Evolutionary conservation across 1,139 yeast genomes (phyloP).

Genomic region (Taiozyma sp.): DNA sequence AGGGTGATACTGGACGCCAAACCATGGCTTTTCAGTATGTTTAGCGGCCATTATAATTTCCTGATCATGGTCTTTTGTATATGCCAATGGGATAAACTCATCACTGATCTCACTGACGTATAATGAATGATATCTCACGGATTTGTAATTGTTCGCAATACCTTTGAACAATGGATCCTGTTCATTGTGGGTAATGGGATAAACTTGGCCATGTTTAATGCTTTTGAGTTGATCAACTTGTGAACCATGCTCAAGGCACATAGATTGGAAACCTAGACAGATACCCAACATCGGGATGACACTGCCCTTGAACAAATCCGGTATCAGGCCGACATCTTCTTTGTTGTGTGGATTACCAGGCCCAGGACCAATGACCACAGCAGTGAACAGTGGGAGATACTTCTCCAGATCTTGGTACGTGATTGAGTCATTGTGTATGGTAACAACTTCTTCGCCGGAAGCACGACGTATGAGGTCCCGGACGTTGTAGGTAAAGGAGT

Average conservation of each 20-base stretch:
- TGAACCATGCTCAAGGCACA: conserved; percentile 66
- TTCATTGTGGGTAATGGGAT: conserved; percentile 36
- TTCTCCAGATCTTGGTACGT: conserved; percentile 32
- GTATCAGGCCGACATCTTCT: conserved; percentile 73
- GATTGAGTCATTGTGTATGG: conserved; percentile 73
- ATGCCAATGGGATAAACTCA: conserved; percentile 50
- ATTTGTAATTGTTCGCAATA: conserved; percentile 41
- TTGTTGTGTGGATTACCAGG: conserved; percentile 79
- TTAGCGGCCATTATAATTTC: conserved; percentile 72
- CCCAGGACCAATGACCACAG: conserved; percentile 91
- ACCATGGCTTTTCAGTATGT: conserved; percentile 61
- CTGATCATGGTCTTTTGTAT: conserved; percentile 33
- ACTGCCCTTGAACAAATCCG: conserved; percentile 21
- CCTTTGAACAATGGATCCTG: conserved; percentile 33
- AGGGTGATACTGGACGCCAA: conserved; percentile 96
- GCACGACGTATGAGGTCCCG: conserved; percentile 54
- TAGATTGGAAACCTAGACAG: conserved; percentile 87
- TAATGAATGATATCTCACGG: conserved; percentile 88
- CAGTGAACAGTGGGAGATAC: conserved; percentile 50
- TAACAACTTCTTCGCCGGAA: conserved; percentile 51
- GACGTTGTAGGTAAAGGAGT: conserved; percentile 86
- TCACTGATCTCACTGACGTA: conserved; percentile 38
- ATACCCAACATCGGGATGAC: conserved; percentile 77
- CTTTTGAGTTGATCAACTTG: conserved; percentile 44
- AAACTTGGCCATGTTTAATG: conserved; percentile 86